phyloP scores from a whole-genome alignment of 805 yeast genomes.

The Cephaloascus albidus region DNA sequence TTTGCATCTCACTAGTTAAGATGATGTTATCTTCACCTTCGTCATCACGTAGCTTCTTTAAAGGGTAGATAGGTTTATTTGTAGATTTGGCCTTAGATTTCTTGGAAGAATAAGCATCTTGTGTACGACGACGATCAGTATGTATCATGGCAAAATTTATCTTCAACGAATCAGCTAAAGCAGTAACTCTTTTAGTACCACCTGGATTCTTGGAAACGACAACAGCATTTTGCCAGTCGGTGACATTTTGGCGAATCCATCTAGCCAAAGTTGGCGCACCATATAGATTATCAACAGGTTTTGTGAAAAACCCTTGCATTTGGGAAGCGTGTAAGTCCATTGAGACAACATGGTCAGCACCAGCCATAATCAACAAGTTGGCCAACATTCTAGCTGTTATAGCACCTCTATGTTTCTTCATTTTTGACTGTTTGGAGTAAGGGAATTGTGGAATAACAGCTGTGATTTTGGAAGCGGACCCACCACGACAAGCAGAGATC shows the following conservation, averaged over 20 bases:
- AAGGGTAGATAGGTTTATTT: not conserved
- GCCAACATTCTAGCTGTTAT: constrained; percentile 98
- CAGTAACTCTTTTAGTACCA: constrained; percentile 96
- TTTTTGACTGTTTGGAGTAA: constrained; percentile 92
- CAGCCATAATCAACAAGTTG: constrained; percentile 91
- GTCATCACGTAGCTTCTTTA: constrained; percentile 19
- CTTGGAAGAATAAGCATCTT: constrained; percentile 40
- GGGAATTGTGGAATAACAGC: constrained; percentile 98
- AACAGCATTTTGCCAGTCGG: constrained; percentile 80
- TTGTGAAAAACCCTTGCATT: constrained; percentile 97
- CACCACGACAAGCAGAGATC: constrained; percentile 94
- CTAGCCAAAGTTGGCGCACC: constrained; percentile 95
- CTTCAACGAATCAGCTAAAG: constrained; percentile 92
- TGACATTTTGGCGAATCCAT: constrained; percentile 89
- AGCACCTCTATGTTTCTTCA: constrained; percentile 98
- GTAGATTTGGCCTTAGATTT: constrained; percentile 4
- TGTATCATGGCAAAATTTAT: constrained; percentile 98
- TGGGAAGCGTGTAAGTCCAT: constrained; percentile 97
- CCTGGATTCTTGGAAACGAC: constrained; percentile 99
- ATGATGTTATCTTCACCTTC: constrained; percentile 61
- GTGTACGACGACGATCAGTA: constrained; percentile 89
- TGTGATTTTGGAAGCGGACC: constrained; percentile 94
- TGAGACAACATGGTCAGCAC: constrained; percentile 96
- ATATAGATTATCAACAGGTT: constrained; percentile 93
- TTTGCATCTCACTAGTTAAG: constrained; percentile 74